phyloP scores from a whole-genome alignment of 306 rosid genomes.

The Elaeagnus macrophylla region DNA sequence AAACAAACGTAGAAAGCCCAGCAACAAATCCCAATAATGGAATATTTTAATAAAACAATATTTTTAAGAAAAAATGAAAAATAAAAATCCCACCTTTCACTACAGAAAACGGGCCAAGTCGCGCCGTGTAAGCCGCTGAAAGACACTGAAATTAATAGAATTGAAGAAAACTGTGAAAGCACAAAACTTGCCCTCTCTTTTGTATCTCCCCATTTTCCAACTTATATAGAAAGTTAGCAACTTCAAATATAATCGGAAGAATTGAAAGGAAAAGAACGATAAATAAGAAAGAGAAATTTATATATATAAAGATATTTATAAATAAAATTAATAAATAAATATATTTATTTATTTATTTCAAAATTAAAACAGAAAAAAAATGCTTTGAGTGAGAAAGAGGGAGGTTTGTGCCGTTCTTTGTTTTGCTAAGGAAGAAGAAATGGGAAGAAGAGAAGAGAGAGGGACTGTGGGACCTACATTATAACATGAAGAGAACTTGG shows the following conservation, averaged over 20 bases:
- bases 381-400: constrained; percentile 14
- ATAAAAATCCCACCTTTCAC: background rate
- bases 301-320: too few relatives aligned
- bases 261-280: too few relatives aligned
- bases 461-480: constrained; percentile 44
- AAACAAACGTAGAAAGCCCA: constrained; percentile 13
- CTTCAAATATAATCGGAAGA: too few relatives aligned
- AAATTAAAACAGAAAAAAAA: constrained; percentile 10
- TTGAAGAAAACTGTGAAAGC: constrained; percentile 4
- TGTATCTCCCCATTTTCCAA: too few relatives aligned
- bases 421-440: constrained; percentile 28
- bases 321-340: too few relatives aligned
- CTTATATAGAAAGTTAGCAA: too few relatives aligned
- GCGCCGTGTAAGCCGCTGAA: constrained; percentile 26
- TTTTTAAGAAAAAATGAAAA: background rate
- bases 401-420: constrained; percentile 49
- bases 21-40: constrained; percentile 21
- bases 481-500: constrained; percentile 96
- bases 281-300: too few relatives aligned
- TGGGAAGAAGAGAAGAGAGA: constrained; percentile 8
- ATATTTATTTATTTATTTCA: too few relatives aligned
- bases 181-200: constrained; percentile 3
- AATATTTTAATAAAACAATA: background rate
- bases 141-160: background rate
- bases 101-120: constrained; percentile 22